Conservation (phyloP, 495 filamentous ascomycete species). For the Penicillium dipodomyicola region DNA sequence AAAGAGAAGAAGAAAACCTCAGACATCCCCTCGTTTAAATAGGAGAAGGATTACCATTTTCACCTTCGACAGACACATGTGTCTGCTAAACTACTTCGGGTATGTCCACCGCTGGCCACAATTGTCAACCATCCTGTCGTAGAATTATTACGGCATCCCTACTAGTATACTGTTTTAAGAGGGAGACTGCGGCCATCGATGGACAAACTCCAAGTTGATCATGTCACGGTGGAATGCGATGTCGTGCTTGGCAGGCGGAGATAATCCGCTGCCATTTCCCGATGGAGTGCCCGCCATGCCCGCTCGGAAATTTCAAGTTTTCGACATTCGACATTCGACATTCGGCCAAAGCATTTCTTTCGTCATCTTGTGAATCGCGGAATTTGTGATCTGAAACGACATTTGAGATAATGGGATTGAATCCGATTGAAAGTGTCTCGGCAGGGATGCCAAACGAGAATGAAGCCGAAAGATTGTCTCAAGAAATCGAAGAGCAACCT, state of each 20-base stretch:
- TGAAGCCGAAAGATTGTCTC: neutral
- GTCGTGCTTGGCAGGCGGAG: constrained; percentile 21
- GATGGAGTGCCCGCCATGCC: constrained; percentile 29
- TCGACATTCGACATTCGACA: neutral
- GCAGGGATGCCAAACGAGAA: neutral
- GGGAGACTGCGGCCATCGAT: neutral
- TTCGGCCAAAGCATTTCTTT: neutral
- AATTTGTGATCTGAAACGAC: neutral
- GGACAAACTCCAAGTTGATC: neutral
- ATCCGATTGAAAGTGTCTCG: neutral
- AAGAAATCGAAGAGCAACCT: constrained; percentile 34
- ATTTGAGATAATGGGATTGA: neutral
- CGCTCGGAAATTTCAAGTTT: constrained; percentile 13
- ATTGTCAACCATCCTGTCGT: too few relatives aligned
- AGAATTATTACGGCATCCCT: too few relatives aligned
- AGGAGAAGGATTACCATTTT: too few relatives aligned
- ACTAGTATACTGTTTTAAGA: neutral
- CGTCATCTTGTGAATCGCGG: neutral
- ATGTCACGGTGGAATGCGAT: constrained; percentile 14
- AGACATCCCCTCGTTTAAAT: too few relatives aligned
- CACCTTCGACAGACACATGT: too few relatives aligned
- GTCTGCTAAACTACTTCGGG: too few relatives aligned
- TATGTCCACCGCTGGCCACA: too few relatives aligned
- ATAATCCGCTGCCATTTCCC: constrained; percentile 15
- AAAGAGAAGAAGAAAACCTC: neutral